Evolutionary conservation across 768 basidiomycete genomes (phyloP).

Genomic region (Phaffia australis): DNA sequence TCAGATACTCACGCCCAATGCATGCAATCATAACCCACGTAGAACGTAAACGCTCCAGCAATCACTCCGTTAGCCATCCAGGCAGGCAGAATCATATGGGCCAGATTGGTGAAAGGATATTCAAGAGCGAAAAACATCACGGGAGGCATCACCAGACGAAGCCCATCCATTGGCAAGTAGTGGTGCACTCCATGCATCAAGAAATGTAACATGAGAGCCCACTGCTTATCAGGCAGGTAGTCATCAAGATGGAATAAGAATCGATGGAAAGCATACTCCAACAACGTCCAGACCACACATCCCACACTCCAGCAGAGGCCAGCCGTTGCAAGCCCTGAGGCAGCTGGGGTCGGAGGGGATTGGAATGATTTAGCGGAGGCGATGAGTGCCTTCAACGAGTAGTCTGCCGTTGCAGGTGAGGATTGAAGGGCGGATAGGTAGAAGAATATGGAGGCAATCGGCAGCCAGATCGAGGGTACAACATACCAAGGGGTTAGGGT

Average conservation of each 20-base stretch:
- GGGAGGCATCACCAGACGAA: slow-evolving; percentile 97
- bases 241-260: slow-evolving; percentile 95
- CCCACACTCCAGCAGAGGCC: slow-evolving; percentile 55
- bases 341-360: slow-evolving; percentile 34
- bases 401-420: slow-evolving; percentile 37
- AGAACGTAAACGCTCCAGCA: slow-evolving; percentile 66
- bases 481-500: slow-evolving; percentile 89
- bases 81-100: slow-evolving; percentile 66
- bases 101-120: slow-evolving; percentile 76
- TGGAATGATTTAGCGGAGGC: slow-evolving; percentile 28
- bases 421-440: slow-evolving; percentile 65
- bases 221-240: slow-evolving; percentile 67
- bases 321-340: slow-evolving; percentile 48
- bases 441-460: slow-evolving; percentile 70
- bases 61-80: slow-evolving; percentile 87
- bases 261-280: slow-evolving; percentile 87
- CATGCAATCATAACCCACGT: slow-evolving; percentile 77
- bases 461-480: slow-evolving; percentile 81
- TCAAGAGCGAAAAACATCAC: slow-evolving; percentile 63
- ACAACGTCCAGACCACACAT: slow-evolving; percentile 81
- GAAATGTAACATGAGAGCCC: slow-evolving; percentile 78
- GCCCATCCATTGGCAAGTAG: slow-evolving; percentile 80
- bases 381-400: slow-evolving; percentile 29
- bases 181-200: slow-evolving; percentile 91
- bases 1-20: slow-evolving; percentile 63